phyloP scores from a whole-genome alignment of 2,329 filamentous ascomycete genomes.

The Rhynchosporium graminicola region DNA sequence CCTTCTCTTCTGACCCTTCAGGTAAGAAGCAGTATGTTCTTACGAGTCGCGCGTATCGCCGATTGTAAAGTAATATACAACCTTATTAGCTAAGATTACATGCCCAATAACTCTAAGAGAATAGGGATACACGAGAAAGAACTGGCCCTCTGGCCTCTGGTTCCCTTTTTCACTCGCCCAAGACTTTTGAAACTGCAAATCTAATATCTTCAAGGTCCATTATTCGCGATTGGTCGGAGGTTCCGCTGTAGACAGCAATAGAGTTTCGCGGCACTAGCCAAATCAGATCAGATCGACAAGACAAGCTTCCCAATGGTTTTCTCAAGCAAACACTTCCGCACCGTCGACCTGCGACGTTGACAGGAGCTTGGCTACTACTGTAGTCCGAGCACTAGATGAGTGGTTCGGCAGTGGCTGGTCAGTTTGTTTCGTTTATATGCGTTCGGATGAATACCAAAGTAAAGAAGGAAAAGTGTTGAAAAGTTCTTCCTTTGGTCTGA shows the following conservation, averaged over 20 bases:
- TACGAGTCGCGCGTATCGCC: no score
- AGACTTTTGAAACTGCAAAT: no score
- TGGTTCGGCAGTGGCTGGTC: not conserved
- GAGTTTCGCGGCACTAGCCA: not conserved
- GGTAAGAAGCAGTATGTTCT: no score
- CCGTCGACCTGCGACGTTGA: slow-evolving; percentile 1
- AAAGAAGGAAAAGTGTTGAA: not conserved
- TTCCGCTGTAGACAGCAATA: not conserved
- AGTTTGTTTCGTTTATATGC: not conserved
- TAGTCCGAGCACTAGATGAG: not conserved
- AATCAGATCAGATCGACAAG: not conserved
- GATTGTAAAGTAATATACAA: no score
- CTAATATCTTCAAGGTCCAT: no score
- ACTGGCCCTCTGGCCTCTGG: no score
- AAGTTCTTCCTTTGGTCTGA: not conserved
- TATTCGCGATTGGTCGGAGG: no score
- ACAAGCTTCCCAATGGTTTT: slow-evolving; percentile 16
- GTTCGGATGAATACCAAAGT: not conserved
- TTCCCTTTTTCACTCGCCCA: no score
- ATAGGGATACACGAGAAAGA: no score
- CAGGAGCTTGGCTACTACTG: slow-evolving; percentile 17
- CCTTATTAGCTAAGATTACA: no score
- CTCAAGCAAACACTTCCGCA: slow-evolving; percentile 8
- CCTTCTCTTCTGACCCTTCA: no score
- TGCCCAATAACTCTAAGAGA: no score